Evolutionary conservation across 2,329 filamentous ascomycete species (phyloP).

Genomic region (Hypoxylon sp.): DNA sequence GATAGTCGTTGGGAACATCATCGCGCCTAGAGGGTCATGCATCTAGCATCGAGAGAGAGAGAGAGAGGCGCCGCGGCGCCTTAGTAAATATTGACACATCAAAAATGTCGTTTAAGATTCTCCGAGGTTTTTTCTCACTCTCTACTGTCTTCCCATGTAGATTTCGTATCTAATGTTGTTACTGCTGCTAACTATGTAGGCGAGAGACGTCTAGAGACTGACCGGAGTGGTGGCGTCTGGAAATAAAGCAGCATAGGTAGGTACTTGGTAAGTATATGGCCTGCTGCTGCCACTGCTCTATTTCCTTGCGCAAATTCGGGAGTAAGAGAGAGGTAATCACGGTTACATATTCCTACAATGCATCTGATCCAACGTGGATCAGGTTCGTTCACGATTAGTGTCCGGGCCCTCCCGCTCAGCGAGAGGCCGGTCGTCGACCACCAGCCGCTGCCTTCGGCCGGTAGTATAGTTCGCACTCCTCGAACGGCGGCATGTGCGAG

Average conservation of each 20-base stretch:
- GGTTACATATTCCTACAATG: neutral
- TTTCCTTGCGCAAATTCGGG: no score
- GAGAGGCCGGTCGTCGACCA: conserved; percentile 16
- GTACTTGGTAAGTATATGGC: no score
- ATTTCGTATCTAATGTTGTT: neutral
- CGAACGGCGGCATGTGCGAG: conserved; percentile 54
- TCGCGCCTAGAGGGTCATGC: conserved; percentile 31
- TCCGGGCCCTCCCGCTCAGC: neutral
- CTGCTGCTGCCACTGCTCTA: no score
- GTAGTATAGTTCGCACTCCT: conserved; percentile 48
- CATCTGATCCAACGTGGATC: neutral
- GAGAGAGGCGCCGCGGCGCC: conserved; percentile 7
- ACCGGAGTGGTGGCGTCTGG: neutral
- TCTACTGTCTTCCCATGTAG: neutral
- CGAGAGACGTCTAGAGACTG: neutral
- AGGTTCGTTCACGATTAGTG: neutral
- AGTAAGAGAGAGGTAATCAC: neutral
- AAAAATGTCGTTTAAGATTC: conserved; percentile 21
- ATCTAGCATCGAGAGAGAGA: conserved; percentile 22
- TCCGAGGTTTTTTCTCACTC: conserved; percentile 3
- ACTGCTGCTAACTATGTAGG: neutral
- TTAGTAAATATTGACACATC: conserved; percentile 31
- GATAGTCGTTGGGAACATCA: conserved; percentile 46
- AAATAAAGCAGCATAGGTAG: neutral
- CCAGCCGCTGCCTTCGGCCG: neutral